Percentiles rank a stretch among this genome's conserved stretches.
phyloP scores from a whole-genome alignment of 2,329 filamentous ascomycete genomes.

The Grosmannia clavigera region DNA sequence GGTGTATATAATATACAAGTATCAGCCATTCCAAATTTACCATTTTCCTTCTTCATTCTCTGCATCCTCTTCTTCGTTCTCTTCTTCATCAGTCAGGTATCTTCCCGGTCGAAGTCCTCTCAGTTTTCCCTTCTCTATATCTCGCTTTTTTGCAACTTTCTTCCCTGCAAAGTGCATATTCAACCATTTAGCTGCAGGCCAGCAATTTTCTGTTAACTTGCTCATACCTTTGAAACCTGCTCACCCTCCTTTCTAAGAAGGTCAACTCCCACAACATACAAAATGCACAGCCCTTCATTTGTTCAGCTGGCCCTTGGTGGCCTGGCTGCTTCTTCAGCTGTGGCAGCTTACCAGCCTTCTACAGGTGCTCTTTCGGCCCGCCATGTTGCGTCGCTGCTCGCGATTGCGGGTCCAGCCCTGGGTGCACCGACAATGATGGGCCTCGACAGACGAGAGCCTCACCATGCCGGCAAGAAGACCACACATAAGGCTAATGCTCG shows the following conservation, averaged over 20 bases:
- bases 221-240: conserved; percentile 4
- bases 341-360: conserved; percentile 17
- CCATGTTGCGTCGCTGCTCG: conserved; percentile 16
- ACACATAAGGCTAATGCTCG: conserved; percentile 8
- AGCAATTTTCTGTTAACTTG: conserved; percentile 10
- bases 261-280: conserved; percentile 5
- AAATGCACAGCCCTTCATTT: conserved; percentile 20
- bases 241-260: background rate
- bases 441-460: conserved; percentile 5
- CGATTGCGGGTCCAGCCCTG: conserved; percentile 16
- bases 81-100: background rate
- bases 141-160: background rate
- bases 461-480: conserved; percentile 7
- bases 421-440: conserved; percentile 10
- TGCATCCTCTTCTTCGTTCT: background rate
- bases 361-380: conserved; percentile 12
- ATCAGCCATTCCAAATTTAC: background rate
- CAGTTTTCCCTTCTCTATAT: conserved; percentile 1
- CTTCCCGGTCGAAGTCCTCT: background rate
- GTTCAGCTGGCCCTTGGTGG: conserved; percentile 18
- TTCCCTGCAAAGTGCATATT: conserved; percentile 7
- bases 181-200: conserved; percentile 17
- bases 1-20: background rate
- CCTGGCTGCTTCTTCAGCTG: conserved; percentile 19
- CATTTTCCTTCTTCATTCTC: background rate